A percentile compares a stretch with the other conserved stretches of the same genome.
phyloP scores from a whole-genome alignment of 257 asterid genomes.

The Nicotiana tabacum region DNA sequence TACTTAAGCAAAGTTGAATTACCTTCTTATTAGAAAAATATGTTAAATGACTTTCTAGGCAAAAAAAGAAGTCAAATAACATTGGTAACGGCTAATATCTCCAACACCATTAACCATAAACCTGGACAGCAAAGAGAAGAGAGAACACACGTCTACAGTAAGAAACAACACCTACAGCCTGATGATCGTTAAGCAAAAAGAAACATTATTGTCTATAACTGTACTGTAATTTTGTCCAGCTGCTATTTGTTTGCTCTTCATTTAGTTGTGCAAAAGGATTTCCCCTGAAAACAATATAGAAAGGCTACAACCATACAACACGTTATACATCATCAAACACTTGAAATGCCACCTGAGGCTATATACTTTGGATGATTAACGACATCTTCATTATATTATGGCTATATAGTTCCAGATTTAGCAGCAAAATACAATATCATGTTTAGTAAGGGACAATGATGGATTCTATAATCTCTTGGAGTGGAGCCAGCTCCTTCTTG shows the following conservation, averaged over 20 bases:
- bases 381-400: background rate
- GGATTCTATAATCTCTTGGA: slow-evolving; percentile 77
- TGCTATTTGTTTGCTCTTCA: background rate
- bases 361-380: background rate
- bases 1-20: too few species aligned
- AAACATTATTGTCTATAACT: background rate
- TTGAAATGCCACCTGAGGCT: slow-evolving; percentile 4
- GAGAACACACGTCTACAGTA: background rate
- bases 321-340: background rate
- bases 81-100: background rate
- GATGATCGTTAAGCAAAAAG: background rate
- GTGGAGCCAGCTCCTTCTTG: slow-evolving; percentile 89
- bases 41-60: background rate
- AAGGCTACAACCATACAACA: background rate
- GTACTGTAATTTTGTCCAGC: background rate
- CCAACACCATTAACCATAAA: background rate
- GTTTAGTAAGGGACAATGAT: slow-evolving; percentile 57
- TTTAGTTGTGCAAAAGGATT: background rate
- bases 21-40: background rate
- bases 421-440: background rate
- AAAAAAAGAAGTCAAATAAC: background rate
- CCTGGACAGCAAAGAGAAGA: background rate
- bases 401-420: slow-evolving; percentile 2
- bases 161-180: background rate
- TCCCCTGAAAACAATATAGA: background rate